Conservation (phyloP, 768 basidiomycete genomes). For the Exidia glandulosa region DNA sequence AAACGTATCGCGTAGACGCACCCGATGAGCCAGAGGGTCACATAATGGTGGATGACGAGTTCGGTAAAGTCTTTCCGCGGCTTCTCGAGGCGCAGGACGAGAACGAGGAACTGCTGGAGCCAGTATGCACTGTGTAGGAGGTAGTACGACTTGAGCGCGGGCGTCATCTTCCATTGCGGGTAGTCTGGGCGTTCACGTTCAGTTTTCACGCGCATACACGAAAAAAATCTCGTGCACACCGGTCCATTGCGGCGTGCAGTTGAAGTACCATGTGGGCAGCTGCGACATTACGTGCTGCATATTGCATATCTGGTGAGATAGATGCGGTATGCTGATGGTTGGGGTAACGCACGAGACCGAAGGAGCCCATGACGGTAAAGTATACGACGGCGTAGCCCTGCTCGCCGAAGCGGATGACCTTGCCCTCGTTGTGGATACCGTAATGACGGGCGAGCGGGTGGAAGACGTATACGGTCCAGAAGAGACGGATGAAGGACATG, state of each 20-base stretch:
- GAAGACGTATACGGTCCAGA: constrained; percentile 51
- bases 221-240: constrained; percentile 28
- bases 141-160: constrained; percentile 82
- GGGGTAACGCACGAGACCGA: constrained; percentile 60
- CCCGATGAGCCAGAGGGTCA: constrained; percentile 92
- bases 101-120: constrained; percentile 85
- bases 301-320: background rate
- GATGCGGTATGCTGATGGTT: background rate
- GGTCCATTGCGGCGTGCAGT: constrained; percentile 69
- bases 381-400: constrained; percentile 84
- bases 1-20: constrained; percentile 25
- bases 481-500: constrained; percentile 81
- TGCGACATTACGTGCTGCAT: constrained; percentile 68
- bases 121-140: constrained; percentile 90
- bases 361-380: constrained; percentile 54
- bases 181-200: constrained; percentile 40
- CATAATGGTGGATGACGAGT: constrained; percentile 81
- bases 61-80: constrained; percentile 87
- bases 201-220: background rate
- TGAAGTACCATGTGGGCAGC: constrained; percentile 73
- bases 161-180: constrained; percentile 81
- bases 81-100: constrained; percentile 80
- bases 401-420: constrained; percentile 81
- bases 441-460: constrained; percentile 57
- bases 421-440: constrained; percentile 54